A percentile compares a stretch with the other conserved stretches of the same genome.
phyloP scores from a whole-genome alignment of 2,329 filamentous ascomycete genomes.

The Apiospora koreana region DNA sequence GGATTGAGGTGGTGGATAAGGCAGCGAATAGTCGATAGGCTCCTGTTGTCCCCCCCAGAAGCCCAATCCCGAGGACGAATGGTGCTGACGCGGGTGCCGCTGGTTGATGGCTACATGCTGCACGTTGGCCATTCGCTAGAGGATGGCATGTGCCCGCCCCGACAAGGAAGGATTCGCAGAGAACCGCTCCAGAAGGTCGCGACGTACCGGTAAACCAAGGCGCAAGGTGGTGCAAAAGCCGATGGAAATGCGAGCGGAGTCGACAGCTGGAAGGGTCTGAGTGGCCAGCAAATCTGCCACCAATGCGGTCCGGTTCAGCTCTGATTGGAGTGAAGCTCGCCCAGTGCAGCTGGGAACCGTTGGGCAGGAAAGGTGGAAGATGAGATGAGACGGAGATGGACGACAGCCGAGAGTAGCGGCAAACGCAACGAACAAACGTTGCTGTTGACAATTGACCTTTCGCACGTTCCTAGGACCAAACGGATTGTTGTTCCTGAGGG shows the following conservation, averaged over 20 bases:
- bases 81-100: conserved; percentile 28
- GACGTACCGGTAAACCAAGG: conserved; percentile 8
- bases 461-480: background rate
- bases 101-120: conserved; percentile 31
- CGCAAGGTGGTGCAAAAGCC: conserved; percentile 28
- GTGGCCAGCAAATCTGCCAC: conserved; percentile 30
- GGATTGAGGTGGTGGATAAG: conserved; percentile 35
- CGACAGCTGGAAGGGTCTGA: conserved; percentile 36
- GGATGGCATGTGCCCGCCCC: conserved; percentile 27
- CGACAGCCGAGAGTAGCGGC: background rate
- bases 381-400: background rate
- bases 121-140: conserved; percentile 33
- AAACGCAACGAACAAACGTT: background rate
- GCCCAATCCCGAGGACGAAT: conserved; percentile 30
- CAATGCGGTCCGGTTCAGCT: conserved; percentile 20
- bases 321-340: conserved; percentile 29
- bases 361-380: conserved; percentile 10
- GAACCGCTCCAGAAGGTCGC: conserved; percentile 22
- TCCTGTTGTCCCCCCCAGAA: conserved; percentile 32
- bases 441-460: background rate
- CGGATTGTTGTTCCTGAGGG: background rate
- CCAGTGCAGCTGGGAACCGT: conserved; percentile 28
- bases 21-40: conserved; percentile 34
- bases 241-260: conserved; percentile 29
- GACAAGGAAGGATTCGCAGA: conserved; percentile 27